These are phyloP conservation scores for Aspergillus melleus DNA, from an alignment of 2,329 filamentous ascomycete genomes.

Conservation along the genomic window DNA sequence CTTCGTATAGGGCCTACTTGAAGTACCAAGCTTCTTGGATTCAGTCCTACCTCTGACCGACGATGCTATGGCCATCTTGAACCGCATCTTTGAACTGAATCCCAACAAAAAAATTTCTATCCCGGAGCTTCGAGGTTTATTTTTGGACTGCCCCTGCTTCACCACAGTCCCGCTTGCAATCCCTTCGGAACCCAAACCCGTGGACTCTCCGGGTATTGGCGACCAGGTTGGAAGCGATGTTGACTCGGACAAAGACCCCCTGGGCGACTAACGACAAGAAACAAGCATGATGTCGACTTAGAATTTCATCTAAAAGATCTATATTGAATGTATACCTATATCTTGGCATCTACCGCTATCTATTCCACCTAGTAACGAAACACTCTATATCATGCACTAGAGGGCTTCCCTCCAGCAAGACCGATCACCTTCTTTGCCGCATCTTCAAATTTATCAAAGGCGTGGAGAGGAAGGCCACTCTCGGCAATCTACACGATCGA, in stretches of 20 bases:
- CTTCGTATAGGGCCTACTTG: constrained; percentile 88
- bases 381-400: neutral
- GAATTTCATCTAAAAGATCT: neutral
- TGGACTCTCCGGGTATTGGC: too few relatives aligned
- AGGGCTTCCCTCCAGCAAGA: constrained; percentile 41
- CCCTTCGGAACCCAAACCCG: too few relatives aligned
- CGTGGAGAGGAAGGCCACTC: constrained; percentile 67
- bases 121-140: constrained; percentile 72
- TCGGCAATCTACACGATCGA: constrained; percentile 54
- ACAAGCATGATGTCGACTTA: too few relatives aligned
- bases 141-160: constrained; percentile 74
- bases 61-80: constrained; percentile 84
- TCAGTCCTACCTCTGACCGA: constrained; percentile 88
- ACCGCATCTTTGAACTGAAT: constrained; percentile 82
- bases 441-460: constrained; percentile 73
- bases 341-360: neutral
- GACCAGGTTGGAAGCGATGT: too few relatives aligned
- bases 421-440: constrained; percentile 67
- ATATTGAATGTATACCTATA: neutral
- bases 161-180: constrained; percentile 50
- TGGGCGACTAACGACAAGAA: too few relatives aligned
- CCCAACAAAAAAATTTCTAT: constrained; percentile 81
- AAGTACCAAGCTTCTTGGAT: constrained; percentile 82
- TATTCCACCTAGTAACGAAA: neutral
- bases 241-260: too few relatives aligned